A percentile compares a stretch with the other conserved stretches of the same genome.
Conservation (phyloP, 148 eudicot species). For the Diospyros kaki region DNA sequence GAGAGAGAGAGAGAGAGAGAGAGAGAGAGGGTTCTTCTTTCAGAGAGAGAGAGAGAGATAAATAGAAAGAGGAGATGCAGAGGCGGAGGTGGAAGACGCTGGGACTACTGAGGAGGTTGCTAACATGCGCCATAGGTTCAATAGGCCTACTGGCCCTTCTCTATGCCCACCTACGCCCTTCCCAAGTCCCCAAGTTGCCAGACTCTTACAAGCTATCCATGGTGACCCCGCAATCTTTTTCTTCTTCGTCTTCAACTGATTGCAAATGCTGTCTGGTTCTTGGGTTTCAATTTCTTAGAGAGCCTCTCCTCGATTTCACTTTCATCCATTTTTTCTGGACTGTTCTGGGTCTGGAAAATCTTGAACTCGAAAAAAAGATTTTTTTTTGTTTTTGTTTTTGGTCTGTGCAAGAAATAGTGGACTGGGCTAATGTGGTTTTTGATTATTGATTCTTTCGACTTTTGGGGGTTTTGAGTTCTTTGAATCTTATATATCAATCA, state of each 20-base stretch:
- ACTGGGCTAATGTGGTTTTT: too few relatives aligned
- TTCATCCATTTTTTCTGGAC: not conserved
- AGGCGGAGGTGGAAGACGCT: conserved; percentile 48
- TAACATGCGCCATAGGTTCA: conserved; percentile 57
- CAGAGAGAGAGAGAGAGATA: not conserved
- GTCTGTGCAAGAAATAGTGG: too few relatives aligned
- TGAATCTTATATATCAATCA: not conserved
- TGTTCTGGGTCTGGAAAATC: not conserved
- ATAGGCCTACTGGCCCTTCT: conserved; percentile 59
- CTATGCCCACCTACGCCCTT: conserved; percentile 43
- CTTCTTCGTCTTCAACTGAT: not conserved
- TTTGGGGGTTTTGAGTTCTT: not conserved
- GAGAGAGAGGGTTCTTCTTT: not conserved
- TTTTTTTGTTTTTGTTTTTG: not conserved
- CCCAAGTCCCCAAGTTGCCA: conserved; percentile 43
- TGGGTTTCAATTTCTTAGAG: not conserved
- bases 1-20: conserved; percentile 9
- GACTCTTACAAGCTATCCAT: conserved; percentile 56
- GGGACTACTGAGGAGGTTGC: conserved; percentile 39
- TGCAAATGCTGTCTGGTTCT: not conserved
- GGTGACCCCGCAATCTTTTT: conserved; percentile 25
- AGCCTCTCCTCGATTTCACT: not conserved
- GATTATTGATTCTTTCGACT: not conserved
- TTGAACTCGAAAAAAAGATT: not conserved
- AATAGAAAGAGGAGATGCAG: conserved; percentile 31